Percentiles rank a stretch among this genome's conserved stretches.
phyloP scores from a whole-genome alignment of 306 rosid genomes.

The Cucumis hystrix region DNA sequence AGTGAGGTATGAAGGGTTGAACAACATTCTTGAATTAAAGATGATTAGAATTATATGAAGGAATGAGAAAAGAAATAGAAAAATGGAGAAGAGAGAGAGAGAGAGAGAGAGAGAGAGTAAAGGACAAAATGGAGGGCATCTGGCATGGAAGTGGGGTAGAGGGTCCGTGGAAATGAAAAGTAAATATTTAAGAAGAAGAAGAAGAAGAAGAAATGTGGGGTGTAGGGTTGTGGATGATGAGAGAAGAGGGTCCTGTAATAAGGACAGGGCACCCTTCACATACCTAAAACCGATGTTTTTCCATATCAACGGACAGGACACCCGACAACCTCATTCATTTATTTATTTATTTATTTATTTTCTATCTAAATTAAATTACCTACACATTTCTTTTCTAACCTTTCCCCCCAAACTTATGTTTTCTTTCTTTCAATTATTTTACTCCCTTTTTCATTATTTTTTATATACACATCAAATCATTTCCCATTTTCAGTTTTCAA shows the following conservation, averaged over 20 bases:
- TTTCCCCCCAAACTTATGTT: too few species aligned
- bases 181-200: neutral
- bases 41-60: too few species aligned
- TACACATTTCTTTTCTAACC: too few species aligned
- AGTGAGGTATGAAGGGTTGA: neutral
- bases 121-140: neutral
- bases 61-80: neutral
- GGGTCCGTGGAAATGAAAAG: neutral
- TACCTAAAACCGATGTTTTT: neutral
- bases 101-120: neutral
- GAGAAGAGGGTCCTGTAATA: neutral
- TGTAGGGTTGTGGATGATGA: neutral
- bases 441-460: too few species aligned
- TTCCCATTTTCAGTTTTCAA: too few species aligned
- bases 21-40: neutral
- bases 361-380: too few species aligned
- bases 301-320: neutral
- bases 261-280: constrained; percentile 2
- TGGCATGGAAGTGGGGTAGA: neutral
- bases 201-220: neutral
- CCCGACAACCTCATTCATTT: constrained; percentile 5
- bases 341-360: neutral
- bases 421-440: too few species aligned
- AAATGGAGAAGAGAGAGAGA: neutral
- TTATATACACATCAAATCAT: too few species aligned